phyloP scores from a whole-genome alignment of 1,139 yeast species.

The Taphrina communis region DNA sequence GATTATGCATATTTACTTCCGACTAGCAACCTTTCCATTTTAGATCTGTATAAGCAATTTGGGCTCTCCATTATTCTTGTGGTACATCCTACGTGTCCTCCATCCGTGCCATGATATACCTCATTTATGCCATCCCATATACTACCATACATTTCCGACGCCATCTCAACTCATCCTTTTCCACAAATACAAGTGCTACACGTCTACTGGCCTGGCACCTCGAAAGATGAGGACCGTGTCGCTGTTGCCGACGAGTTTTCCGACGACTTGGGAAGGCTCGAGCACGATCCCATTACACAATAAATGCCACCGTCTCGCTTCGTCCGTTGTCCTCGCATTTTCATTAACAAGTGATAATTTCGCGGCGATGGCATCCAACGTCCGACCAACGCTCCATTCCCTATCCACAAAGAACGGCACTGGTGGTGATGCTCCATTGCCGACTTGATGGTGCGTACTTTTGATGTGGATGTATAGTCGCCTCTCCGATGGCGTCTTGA shows the following conservation, averaged over 20 bases:
- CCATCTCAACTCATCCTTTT: neutral
- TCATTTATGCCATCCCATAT: neutral
- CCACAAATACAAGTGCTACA: neutral
- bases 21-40: neutral
- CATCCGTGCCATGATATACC: neutral
- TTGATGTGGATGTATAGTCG: conserved; percentile 13
- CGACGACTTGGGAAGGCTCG: conserved; percentile 29
- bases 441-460: too few relatives aligned
- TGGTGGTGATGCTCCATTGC: too few relatives aligned
- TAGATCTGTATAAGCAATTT: neutral
- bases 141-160: neutral
- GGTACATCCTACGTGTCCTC: neutral
- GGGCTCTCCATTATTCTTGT: neutral
- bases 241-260: conserved; percentile 11
- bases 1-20: neutral
- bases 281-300: conserved; percentile 20
- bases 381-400: conserved; percentile 24
- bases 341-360: conserved; percentile 18
- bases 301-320: conserved; percentile 20
- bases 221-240: conserved; percentile 14
- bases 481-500: neutral
- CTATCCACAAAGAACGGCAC: conserved; percentile 14
- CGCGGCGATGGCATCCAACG: conserved; percentile 22
- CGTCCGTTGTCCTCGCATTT: conserved; percentile 32
- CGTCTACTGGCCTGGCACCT: conserved; percentile 13